Evolutionary conservation across 768 basidiomycete species (phyloP), one percentile per base, ranked within the genome.

Genomic region (Daedalea quercina): DNA sequence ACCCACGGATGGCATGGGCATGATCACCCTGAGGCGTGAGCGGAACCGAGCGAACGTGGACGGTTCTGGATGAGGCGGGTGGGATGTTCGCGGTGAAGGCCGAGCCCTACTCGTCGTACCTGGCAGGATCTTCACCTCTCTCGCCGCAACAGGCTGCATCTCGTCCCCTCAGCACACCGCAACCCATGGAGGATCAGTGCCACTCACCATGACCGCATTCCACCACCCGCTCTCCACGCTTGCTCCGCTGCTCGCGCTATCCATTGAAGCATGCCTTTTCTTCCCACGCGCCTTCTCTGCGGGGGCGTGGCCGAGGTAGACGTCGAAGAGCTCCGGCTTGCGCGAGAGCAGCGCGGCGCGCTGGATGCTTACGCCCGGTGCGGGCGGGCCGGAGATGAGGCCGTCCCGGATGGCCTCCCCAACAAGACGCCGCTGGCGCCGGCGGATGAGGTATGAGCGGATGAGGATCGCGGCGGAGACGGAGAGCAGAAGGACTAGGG

Each of bases 381-480:
- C 44, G 34, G 52, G 52, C 19, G 22, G 6, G 1, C 78, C 75
- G 9, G 78, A 55, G 76, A 80, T 84, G 7, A 82, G 81, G 9
- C 84, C 84, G 53, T 81, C 79, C 22, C 76, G 71, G 56, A 85
- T 84, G 17, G 82, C 83, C 54, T 85, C 81, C 49, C 79, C 81
- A 28, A 85, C 70, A 60, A 81, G 63, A 6, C 73, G 74, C 17
- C 79, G 75, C 52, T 82, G 80, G 3, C 85, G 76, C 13, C 82
- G 68, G 2, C 85, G 76, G n/a, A 86, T 72, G 37, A 85, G 55
- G 53, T 85, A 74, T 20, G 82, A 85, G 33, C 85, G 81, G 44
- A 78, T 57, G 54, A 87, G 77, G 62, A 87, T 84, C 12, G 82
- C 82, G 2, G 77, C 77, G 9, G 83, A 84, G n/a, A 87, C 79